Percentiles rank a stretch among this genome's conserved stretches.
These are phyloP conservation scores for Lasiosphaeria hispida DNA, from an alignment of 495 filamentous ascomycete species.

Conservation along the genomic window DNA sequence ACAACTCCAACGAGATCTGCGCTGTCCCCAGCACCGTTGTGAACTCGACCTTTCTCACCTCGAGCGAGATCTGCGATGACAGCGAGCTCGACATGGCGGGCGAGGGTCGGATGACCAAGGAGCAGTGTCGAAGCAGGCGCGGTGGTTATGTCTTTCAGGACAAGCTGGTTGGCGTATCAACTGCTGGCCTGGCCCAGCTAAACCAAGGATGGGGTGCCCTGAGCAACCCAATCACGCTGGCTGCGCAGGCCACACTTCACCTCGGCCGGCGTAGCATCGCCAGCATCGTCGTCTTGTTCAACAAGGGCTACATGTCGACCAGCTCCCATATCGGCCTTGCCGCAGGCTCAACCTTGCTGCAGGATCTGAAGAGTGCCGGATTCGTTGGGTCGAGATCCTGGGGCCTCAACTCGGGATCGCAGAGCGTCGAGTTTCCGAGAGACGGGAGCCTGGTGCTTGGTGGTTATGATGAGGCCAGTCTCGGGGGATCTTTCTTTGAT, in stretches of 20 bases:
- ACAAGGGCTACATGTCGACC: slow-evolving; percentile 13
- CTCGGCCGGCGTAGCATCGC: slow-evolving; percentile 1
- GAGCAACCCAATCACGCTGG: slow-evolving; percentile 4
- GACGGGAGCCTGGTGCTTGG: slow-evolving; percentile 20
- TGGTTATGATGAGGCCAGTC: slow-evolving; percentile 18
- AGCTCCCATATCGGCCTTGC: slow-evolving; percentile 19
- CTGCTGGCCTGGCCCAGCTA: neutral
- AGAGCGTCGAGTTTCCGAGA: slow-evolving; percentile 13
- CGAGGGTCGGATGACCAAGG: neutral
- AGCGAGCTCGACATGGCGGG: slow-evolving; percentile 6
- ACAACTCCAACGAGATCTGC: neutral
- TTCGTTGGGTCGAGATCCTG: slow-evolving; percentile 17
- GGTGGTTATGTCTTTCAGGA: slow-evolving; percentile 7
- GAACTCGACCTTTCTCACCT: slow-evolving; percentile 12
- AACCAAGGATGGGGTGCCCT: slow-evolving; percentile 13
- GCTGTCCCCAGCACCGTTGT: slow-evolving; percentile 15
- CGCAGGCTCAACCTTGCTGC: slow-evolving; percentile 5
- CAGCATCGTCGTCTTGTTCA: slow-evolving; percentile 10
- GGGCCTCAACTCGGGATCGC: slow-evolving; percentile 21
- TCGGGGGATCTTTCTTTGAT: slow-evolving; percentile 8
- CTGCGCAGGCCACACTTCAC: slow-evolving; percentile 7
- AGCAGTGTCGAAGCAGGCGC: slow-evolving; percentile 14
- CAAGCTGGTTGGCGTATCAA: neutral
- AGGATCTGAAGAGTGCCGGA: slow-evolving; percentile 9
- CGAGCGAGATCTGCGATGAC: slow-evolving; percentile 5